Evolutionary conservation across 371 early-diverging fungal species (phyloP).

Genomic region (Apophysomyces sp.): DNA sequence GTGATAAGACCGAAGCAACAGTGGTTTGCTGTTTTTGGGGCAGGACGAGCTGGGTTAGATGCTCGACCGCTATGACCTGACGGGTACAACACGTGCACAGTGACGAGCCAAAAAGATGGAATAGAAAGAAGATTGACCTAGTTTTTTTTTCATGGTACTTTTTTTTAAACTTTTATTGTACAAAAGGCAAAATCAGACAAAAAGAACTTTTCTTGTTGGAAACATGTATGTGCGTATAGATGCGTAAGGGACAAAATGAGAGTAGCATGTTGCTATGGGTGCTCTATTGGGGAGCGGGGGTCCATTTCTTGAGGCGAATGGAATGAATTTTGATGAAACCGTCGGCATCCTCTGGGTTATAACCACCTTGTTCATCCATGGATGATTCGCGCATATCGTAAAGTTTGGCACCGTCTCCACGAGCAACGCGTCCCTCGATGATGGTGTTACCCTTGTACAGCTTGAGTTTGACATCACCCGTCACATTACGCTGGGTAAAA

Average conservation of each 20-base stretch:
- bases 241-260: background rate
- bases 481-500: slow-evolving; percentile 82
- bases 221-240: no score
- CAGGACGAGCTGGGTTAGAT: no score
- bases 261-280: background rate
- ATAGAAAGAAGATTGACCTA: no score
- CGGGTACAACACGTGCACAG: no score
- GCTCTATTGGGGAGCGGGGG: slow-evolving; percentile 20
- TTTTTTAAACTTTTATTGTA: no score
- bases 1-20: no score
- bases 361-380: slow-evolving; percentile 96
- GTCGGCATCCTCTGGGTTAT: slow-evolving; percentile 89
- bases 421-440: slow-evolving; percentile 86
- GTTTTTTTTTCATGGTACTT: no score
- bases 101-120: no score
- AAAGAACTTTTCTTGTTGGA: no score
- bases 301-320: slow-evolving; percentile 95
- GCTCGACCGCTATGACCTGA: no score
- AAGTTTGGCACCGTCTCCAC: slow-evolving; percentile 72
- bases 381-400: slow-evolving; percentile 93
- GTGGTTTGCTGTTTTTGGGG: no score
- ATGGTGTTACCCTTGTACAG: slow-evolving; percentile 94
- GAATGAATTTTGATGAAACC: slow-evolving; percentile 97
- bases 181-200: no score
- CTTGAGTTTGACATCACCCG: slow-evolving; percentile 91